Evolutionary conservation across 345 rosid genomes (phyloP), one percentile per base, ranked within the genome.

Genomic region (Gossypium longicalyx): DNA sequence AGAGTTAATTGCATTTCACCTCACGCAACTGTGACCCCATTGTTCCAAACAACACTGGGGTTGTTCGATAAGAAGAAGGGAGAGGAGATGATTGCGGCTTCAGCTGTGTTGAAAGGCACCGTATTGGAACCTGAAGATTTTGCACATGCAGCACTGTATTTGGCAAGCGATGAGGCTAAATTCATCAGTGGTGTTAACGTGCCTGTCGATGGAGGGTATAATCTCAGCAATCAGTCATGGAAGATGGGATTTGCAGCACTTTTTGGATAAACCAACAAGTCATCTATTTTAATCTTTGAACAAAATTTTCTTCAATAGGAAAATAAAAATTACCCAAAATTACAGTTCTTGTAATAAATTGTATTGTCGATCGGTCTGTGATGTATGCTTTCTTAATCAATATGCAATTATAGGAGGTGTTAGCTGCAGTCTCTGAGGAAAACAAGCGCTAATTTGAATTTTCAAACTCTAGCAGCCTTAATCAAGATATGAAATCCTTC

Each of bases 131-230:
- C 64, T 5, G 41, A 59, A 59, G 64, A 59, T 23, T 23, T 59
- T 12, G 64, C 64, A 23, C 12, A 23, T 25, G 38, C 41, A 11
- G 41, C 64, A 0, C 9, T 71, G 17, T 71, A 10, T 53, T 22
- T 71, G 13, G 74, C 74, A 1, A 71, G 53, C 22, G 74, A 71
- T 13, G 74, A 71, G 52, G 61, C 74, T 13, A 71, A 71, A 34
- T 56, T 56, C 12, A 10, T 71, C 0, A 71, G 20, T 13, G 74
- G 74, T 34, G 49, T 56, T 4, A 56, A 71, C 64, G 22, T 56
- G n/a, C 29, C 62, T 1, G 19, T 56, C 16, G 74, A 71, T 56
- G 64, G 74, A 56, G 74, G 51, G 0, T 71, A 56, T 41, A 27
- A 19, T 22, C 64, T 71, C 52, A 71, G 20, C 20, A 71, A 56